Base-by-base conservation (phyloP, 768 basidiomycete species). In the Amanita jacksonii region DNA sequence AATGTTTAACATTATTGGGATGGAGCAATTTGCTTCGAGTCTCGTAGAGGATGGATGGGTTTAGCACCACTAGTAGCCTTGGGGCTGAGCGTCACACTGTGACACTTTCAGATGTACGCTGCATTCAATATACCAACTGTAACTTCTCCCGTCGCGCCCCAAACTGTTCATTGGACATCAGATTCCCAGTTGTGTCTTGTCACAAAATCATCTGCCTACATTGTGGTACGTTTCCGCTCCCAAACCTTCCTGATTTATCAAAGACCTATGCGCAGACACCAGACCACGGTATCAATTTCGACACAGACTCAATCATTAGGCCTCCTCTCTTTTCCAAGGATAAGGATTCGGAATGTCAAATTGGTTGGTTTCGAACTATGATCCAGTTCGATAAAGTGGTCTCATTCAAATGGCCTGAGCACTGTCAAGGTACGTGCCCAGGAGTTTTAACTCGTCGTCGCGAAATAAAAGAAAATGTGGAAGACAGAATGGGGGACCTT, bases 291-390 rank as follows among this genome's bases (percentile, higher is more conserved):
- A 71, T 89, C 37, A 79, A 77, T 52, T 75, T 82, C 47, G 79
- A 78, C 54, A 59, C 64, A 34, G 66, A 71, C 16, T 70, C 81
- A 8, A 65, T 70, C 7, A 62, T 79, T 28, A 75, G 67, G 46
- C 62, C 71, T 2, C 47, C 58, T 6, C 57, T 54, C 12, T 68
- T 59, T 39, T 54, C 62, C 7, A 54, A 47, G 8, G 51, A 40
- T 13, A 50, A 58, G 22, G 62, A 63, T 38, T 60, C 62, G 42
- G 58, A 62, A 28, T 30, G 12, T 12, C 38, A 65, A 0, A 57
- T 81, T 8, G 73, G 73, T 7, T 89, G 85, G 85, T 81, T 81
- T 50, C 72, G 76, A 51, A 89, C 85, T 1, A 72, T 85, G 60
- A 73, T 87, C 18, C 77, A 85, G 54, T 65, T 72, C 33, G 74